Evolutionary conservation across 495 filamentous ascomycete species (phyloP).

Genomic region (Parathielavia appendiculata): DNA sequence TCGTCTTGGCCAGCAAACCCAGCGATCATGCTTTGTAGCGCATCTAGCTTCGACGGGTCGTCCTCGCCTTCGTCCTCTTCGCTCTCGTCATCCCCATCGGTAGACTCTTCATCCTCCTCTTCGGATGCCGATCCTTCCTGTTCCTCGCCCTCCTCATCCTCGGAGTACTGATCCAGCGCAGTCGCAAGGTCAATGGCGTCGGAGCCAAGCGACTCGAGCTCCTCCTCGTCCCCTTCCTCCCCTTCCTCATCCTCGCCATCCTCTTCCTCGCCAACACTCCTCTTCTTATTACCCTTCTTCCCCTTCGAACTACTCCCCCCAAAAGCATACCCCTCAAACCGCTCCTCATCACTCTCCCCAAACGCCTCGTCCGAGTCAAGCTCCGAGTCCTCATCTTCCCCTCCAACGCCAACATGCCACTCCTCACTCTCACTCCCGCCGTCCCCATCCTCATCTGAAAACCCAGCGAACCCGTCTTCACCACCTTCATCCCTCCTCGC

Average conservation of each 20-base stretch:
- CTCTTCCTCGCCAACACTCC: slow-evolving; percentile 42
- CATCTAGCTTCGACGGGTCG: slow-evolving; percentile 56
- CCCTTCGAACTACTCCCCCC: slow-evolving; percentile 55
- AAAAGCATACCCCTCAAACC: slow-evolving; percentile 72
- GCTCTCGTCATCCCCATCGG: slow-evolving; percentile 43
- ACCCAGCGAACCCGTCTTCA: slow-evolving; percentile 37
- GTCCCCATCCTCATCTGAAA: slow-evolving; percentile 40
- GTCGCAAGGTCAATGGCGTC: slow-evolving; percentile 81
- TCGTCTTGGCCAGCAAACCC: slow-evolving; percentile 50
- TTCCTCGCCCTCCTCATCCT: slow-evolving; percentile 40
- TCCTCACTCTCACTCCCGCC: slow-evolving; percentile 78
- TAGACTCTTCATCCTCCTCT: slow-evolving; percentile 42
- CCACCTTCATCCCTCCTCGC: slow-evolving; percentile 39
- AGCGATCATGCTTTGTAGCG: slow-evolving; percentile 65
- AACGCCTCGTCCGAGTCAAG: slow-evolving; percentile 92
- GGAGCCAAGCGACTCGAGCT: slow-evolving; percentile 59
- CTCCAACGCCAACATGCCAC: slow-evolving; percentile 72
- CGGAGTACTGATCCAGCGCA: slow-evolving; percentile 67
- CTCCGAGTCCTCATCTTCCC: slow-evolving; percentile 73
- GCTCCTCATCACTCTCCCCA: slow-evolving; percentile 81
- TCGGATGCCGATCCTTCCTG: slow-evolving; percentile 30
- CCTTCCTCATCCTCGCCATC: slow-evolving; percentile 46
- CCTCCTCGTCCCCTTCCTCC: slow-evolving; percentile 54
- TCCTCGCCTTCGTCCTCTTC: slow-evolving; percentile 51
- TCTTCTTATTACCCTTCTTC: slow-evolving; percentile 31